These are phyloP conservation scores for Aspergillus bertholletiae DNA, from an alignment of 495 filamentous ascomycete species.

Conservation along the genomic window DNA sequence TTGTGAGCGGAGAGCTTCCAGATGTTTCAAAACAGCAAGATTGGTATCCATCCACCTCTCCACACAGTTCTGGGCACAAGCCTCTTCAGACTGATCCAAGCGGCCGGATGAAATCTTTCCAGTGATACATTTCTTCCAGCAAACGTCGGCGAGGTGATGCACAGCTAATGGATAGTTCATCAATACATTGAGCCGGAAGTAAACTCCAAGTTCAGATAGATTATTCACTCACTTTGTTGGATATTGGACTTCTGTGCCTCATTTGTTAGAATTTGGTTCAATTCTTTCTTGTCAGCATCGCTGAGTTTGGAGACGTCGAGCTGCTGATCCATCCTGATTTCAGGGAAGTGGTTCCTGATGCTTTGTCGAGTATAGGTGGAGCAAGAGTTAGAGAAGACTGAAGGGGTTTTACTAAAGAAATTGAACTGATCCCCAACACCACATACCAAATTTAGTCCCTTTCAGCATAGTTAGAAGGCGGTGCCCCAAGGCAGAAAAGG, in stretches of 20 bases:
- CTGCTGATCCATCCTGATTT: conserved; percentile 36
- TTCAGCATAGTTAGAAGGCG: conserved; percentile 7
- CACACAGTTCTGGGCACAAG: conserved; percentile 86
- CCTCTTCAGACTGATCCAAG: conserved; percentile 72
- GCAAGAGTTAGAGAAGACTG: background rate
- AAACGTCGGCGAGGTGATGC: conserved; percentile 80
- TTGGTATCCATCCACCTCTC: conserved; percentile 91
- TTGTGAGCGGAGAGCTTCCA: conserved; percentile 60
- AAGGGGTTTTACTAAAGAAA: background rate
- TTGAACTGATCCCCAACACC: background rate
- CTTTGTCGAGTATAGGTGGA: background rate
- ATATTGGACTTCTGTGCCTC: conserved; percentile 78
- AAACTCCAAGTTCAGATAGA: background rate
- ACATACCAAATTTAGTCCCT: no score
- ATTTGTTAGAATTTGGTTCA: conserved; percentile 74
- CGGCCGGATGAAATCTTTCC: conserved; percentile 58
- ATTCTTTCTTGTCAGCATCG: conserved; percentile 79
- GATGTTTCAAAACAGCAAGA: conserved; percentile 71
- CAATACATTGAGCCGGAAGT: conserved; percentile 2
- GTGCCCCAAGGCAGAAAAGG: conserved; percentile 5
- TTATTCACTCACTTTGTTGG: conserved; percentile 65
- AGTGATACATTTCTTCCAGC: conserved; percentile 89
- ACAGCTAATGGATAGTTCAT: conserved; percentile 49
- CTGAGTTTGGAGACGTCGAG: conserved; percentile 69
- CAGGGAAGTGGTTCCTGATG: no score